Evolutionary conservation across 805 yeast species (phyloP), one percentile per base, ranked within the genome.

Genomic region (Wickerhamomyces tratensis): DNA sequence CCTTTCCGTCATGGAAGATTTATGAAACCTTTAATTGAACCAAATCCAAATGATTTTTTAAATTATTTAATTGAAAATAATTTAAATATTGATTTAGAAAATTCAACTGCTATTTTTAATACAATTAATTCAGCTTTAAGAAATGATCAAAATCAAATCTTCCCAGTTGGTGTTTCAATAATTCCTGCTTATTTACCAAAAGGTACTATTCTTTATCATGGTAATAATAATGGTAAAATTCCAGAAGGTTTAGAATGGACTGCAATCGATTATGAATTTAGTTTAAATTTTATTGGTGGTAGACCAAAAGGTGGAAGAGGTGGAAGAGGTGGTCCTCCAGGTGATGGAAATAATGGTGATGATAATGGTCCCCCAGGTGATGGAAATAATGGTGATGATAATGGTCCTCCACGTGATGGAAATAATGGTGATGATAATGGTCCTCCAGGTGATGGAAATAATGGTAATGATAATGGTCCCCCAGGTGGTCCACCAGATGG

Each of bases 201-300:
- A 37, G 81, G 81, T 5, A 77, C 84, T 0, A 50, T 74, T 34
- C 51, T 79, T 40, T 79, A 75, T 44, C 85, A 79, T 55, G 64
- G 79, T 0, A 76, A 75, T 5, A 42, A 46, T 5, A 46, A 52
- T n/a, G 65, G 67, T 0, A 43, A 51, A 5, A 49, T 76, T 9
- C 82, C 83, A 2, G 53, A 54, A 0, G 52, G 63, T 25, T 68
- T 68, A 31, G 85, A 79, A 53, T 79, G 86, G 85, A 59, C 76
- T 10, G 86, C 85, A 1, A 63, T 78, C 71, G 82, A 78, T 52
- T 71, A 65, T 47, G 84, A 79, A 50, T 78, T 78, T 57, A 73
- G 81, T 47, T 75, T 71, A 46, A 58, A 55, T 44, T 78, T 77
- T 61, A 69, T 71, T 37, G 34, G n/a, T 31, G 14, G 51, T 51